Evolutionary conservation across 2,329 filamentous ascomycete genomes (phyloP).

Genomic region (Torrubiellomyces zombiae): DNA sequence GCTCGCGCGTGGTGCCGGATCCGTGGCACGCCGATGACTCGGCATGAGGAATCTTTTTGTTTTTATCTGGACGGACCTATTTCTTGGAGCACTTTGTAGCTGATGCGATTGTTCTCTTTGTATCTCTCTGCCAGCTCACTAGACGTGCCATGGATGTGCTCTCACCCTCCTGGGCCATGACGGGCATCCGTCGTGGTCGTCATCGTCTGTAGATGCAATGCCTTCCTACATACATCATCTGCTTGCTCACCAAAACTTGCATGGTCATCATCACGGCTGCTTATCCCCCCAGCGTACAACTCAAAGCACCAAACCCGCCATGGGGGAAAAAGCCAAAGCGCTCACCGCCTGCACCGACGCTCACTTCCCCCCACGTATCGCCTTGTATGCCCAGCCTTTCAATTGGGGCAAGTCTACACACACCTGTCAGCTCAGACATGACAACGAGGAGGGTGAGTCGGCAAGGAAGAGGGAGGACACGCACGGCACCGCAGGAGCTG

Average conservation of each 20-base stretch:
- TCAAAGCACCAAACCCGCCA: no score
- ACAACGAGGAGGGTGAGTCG: conserved; percentile 1
- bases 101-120: neutral
- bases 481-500: conserved; percentile 38
- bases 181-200: no score
- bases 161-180: conserved; percentile 1
- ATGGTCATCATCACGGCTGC: no score
- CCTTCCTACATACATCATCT: no score
- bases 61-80: conserved; percentile 13
- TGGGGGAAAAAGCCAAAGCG: no score
- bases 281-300: no score
- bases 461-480: conserved; percentile 12
- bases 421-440: neutral
- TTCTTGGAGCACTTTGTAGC: neutral
- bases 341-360: no score
- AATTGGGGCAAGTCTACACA: conserved; percentile 18
- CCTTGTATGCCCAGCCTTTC: conserved; percentile 3
- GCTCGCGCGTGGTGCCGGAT: conserved; percentile 10
- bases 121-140: no score
- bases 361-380: no score
- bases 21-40: conserved; percentile 22
- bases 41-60: conserved; percentile 32
- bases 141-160: no score
- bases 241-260: no score
- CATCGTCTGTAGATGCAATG: no score